Conservation (phyloP, 2,329 filamentous ascomycete genomes). For the Hypoxylon sp. region DNA sequence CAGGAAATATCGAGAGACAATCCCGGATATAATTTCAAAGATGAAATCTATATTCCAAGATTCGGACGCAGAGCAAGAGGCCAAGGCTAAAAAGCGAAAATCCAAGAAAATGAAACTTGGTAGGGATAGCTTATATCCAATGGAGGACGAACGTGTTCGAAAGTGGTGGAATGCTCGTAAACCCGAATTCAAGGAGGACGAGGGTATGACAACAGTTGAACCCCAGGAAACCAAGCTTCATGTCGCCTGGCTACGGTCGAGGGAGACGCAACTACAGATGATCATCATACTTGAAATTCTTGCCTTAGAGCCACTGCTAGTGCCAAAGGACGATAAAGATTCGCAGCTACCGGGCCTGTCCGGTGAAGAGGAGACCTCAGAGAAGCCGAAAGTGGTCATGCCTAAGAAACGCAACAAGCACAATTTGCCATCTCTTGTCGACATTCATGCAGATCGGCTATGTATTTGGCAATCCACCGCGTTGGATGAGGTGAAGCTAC, state of each 20-base stretch:
- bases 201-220: conserved; percentile 51
- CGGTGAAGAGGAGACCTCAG: conserved; percentile 46
- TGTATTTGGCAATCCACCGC: conserved; percentile 86
- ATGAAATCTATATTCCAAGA: conserved; percentile 66
- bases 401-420: conserved; percentile 68
- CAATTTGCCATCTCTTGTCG: conserved; percentile 71
- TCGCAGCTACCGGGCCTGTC: conserved; percentile 58
- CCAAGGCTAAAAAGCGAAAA: conserved; percentile 59
- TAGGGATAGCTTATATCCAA: conserved; percentile 73
- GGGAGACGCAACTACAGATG: conserved; percentile 83
- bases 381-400: conserved; percentile 46
- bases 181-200: conserved; percentile 58
- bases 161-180: conserved; percentile 75
- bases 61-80: conserved; percentile 60
- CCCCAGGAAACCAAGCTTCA: conserved; percentile 67
- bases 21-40: conserved; percentile 68
- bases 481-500: conserved; percentile 62
- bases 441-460: conserved; percentile 78
- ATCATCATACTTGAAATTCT: conserved; percentile 81
- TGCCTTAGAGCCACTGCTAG: conserved; percentile 68
- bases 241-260: conserved; percentile 71
- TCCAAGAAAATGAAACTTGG: conserved; percentile 72
- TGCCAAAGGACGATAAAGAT: conserved; percentile 52
- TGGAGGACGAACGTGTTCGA: conserved; percentile 70
- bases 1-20: conserved; percentile 79